Conservation (phyloP, 441 rosid genomes). For the Corymbia citriodora region DNA sequence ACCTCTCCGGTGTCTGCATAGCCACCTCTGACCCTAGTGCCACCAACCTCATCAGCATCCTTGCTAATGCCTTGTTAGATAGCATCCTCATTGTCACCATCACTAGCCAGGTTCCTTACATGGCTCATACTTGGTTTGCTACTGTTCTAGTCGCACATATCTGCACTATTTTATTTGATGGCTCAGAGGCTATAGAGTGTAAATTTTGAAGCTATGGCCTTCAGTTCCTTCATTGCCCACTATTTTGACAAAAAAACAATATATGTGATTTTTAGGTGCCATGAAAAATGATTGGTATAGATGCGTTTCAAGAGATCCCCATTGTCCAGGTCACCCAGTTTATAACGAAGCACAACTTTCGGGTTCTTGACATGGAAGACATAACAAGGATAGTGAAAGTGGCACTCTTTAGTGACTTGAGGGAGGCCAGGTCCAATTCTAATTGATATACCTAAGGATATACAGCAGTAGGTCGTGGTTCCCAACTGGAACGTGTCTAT, state of each 20-base stretch:
- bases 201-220: background rate
- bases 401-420: constrained; percentile 80
- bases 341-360: constrained; percentile 79
- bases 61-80: constrained; percentile 82
- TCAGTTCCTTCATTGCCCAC: background rate
- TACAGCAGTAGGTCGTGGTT: constrained; percentile 79
- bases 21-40: constrained; percentile 96
- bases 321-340: constrained; percentile 92
- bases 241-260: background rate
- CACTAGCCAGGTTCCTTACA: constrained; percentile 43
- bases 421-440: constrained; percentile 86
- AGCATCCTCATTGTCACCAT: constrained; percentile 81
- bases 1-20: constrained; percentile 74
- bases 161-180: background rate
- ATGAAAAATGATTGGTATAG: constrained; percentile 87
- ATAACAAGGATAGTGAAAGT: constrained; percentile 74
- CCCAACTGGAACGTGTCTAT: constrained; percentile 64
- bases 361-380: constrained; percentile 81
- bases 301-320: constrained; percentile 90
- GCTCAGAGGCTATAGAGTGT: background rate
- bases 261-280: constrained; percentile 13
- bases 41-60: constrained; percentile 78
- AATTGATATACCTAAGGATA: constrained; percentile 85
- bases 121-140: background rate
- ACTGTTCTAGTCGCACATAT: background rate